phyloP scores from a whole-genome alignment of 2,329 filamentous ascomycete genomes.

The Colletotrichum camelliae region DNA sequence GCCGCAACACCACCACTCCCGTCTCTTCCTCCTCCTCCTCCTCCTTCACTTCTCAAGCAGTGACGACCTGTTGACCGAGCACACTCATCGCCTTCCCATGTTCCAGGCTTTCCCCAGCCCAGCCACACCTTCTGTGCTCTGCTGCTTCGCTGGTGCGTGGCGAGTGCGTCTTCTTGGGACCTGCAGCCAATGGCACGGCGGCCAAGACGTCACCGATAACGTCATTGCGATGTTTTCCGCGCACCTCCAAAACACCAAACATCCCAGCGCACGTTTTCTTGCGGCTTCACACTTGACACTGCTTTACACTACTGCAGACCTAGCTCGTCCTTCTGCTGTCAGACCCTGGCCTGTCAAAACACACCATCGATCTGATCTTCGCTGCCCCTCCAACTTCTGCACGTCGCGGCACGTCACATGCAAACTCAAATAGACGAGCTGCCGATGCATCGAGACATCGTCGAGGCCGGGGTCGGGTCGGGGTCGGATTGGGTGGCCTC shows the following conservation, averaged over 20 bases:
- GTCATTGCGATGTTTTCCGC: slow-evolving; percentile 2
- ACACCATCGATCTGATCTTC: not conserved
- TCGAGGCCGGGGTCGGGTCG: not conserved
- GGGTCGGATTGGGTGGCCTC: not conserved
- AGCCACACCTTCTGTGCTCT: slow-evolving; percentile 18
- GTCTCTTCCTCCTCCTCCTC: not conserved
- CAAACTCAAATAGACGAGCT: not conserved
- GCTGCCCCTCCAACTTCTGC: not conserved
- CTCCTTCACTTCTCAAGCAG: not conserved
- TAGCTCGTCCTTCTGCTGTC: not conserved
- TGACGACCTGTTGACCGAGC: slow-evolving; percentile 15
- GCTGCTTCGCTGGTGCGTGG: slow-evolving; percentile 8
- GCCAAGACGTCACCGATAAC: slow-evolving; percentile 22
- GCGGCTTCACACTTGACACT: too few relatives aligned
- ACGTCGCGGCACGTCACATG: not conserved
- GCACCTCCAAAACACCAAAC: not conserved
- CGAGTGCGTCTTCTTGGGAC: slow-evolving; percentile 3
- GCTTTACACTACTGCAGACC: not conserved
- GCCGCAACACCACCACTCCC: not conserved
- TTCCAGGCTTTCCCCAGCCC: slow-evolving; percentile 18
- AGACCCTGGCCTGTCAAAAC: not conserved
- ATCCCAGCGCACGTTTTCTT: not conserved
- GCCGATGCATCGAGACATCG: not conserved
- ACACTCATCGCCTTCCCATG: not conserved
- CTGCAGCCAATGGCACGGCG: slow-evolving; percentile 9